Evolutionary conservation across 805 yeast species (phyloP).

Genomic region (Teunomyces kruisii): DNA sequence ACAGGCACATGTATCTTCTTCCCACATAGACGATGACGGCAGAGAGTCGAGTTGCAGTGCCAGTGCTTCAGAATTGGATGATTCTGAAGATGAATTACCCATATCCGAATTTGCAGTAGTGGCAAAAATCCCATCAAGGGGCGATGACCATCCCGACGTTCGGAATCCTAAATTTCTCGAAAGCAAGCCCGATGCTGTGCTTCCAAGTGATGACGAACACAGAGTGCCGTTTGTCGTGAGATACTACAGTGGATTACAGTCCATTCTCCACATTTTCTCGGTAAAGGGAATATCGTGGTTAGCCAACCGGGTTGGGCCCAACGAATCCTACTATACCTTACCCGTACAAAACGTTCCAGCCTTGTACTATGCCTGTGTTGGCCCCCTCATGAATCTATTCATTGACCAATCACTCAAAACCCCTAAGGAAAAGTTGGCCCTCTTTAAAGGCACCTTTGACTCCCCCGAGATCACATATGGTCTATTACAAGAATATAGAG

Average conservation of each 20-base stretch:
- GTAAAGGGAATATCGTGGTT: neutral
- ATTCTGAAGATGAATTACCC: neutral
- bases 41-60: constrained; percentile 14
- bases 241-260: constrained; percentile 2
- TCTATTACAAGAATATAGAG: constrained; percentile 6
- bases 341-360: neutral
- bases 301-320: neutral
- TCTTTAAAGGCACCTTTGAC: constrained; percentile 2
- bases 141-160: neutral
- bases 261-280: neutral
- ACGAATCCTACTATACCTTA: neutral
- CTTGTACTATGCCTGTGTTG: constrained; percentile 1
- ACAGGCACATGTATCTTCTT: constrained; percentile 5
- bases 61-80: constrained; percentile 3
- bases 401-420: constrained; percentile 3
- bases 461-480: constrained; percentile 8
- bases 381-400: constrained; percentile 1
- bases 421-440: neutral
- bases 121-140: neutral
- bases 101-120: neutral
- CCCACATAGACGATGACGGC: constrained; percentile 9
- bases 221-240: neutral
- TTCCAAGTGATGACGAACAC: neutral
- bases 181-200: too few species aligned
- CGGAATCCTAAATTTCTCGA: neutral